Percentiles rank a stretch among this genome's conserved stretches.
These are phyloP conservation scores for Gossypium longicalyx DNA, from an alignment of 345 rosid species.

Conservation along the genomic window DNA sequence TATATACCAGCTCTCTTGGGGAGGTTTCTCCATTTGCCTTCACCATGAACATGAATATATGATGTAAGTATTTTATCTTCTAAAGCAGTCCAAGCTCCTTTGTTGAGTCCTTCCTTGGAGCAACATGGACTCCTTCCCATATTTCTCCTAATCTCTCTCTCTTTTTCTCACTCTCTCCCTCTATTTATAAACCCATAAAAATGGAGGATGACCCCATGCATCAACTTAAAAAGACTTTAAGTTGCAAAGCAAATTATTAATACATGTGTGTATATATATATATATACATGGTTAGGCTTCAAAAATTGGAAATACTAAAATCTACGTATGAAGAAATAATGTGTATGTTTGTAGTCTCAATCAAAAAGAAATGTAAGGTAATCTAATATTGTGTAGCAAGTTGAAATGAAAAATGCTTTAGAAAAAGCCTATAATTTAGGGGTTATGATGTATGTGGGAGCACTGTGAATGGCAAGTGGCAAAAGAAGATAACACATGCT, in stretches of 20 bases:
- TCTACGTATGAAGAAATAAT: too few species aligned
- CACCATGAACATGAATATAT: slow-evolving; percentile 50
- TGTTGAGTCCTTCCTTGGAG: slow-evolving; percentile 52
- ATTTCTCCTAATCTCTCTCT: not conserved
- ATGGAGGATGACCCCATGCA: not conserved
- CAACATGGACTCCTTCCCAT: slow-evolving; percentile 71
- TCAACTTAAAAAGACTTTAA: not conserved
- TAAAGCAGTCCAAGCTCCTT: slow-evolving; percentile 57
- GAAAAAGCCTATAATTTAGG: too few species aligned
- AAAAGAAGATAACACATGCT: not conserved
- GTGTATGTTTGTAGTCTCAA: too few species aligned
- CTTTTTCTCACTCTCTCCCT: not conserved
- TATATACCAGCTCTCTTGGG: slow-evolving; percentile 56
- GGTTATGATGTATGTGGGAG: not conserved
- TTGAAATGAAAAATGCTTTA: too few species aligned
- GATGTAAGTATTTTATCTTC: slow-evolving; percentile 47
- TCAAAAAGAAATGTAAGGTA: not conserved
- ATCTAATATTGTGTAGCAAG: too few species aligned
- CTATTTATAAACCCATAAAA: not conserved
- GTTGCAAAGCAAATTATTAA: too few species aligned
- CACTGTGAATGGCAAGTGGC: not conserved
- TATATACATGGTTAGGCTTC: too few species aligned
- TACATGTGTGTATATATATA: too few species aligned
- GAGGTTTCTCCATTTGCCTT: slow-evolving; percentile 61
- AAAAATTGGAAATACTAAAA: too few species aligned